phyloP scores from a whole-genome alignment of 2,329 filamentous ascomycete genomes.

The Cadophora malorum region DNA sequence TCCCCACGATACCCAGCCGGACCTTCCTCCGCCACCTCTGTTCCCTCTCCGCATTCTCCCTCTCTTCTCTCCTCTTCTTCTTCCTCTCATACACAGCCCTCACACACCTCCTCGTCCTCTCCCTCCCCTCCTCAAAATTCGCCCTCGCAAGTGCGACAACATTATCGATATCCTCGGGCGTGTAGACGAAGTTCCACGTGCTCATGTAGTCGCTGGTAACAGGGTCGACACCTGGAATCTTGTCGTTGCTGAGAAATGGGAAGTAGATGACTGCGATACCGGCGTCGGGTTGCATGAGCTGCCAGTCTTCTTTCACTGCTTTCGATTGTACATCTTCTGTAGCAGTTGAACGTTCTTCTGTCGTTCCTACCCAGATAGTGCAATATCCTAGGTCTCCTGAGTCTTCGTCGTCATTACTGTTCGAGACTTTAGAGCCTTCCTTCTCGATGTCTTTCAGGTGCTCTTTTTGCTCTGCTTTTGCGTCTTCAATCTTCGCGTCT shows the following conservation, averaged over 20 bases:
- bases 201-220: conserved; percentile 83
- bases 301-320: conserved; percentile 66
- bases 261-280: conserved; percentile 92
- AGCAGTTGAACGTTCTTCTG: conserved; percentile 69
- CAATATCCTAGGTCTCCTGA: conserved; percentile 81
- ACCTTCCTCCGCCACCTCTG: conserved; percentile 55
- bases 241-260: conserved; percentile 83
- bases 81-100: conserved; percentile 93
- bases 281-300: conserved; percentile 76
- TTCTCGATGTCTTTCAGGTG: conserved; percentile 44
- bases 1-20: conserved; percentile 58
- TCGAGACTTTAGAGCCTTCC: conserved; percentile 29
- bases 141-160: conserved; percentile 82
- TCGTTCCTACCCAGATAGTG: conserved; percentile 93
- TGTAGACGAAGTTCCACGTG: conserved; percentile 99
- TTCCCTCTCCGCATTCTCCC: conserved; percentile 50
- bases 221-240: conserved; percentile 82
- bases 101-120: conserved; percentile 79
- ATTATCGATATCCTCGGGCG: conserved; percentile 84
- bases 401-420: conserved; percentile 47
- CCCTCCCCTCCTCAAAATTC: conserved; percentile 84
- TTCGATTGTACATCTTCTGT: conserved; percentile 57
- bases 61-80: conserved; percentile 68
- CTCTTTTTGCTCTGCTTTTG: conserved; percentile 56
- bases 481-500: conserved; percentile 66